A percentile compares a stretch with the other conserved stretches of the same genome.
phyloP scores from a whole-genome alignment of 2,329 filamentous ascomycete species.

The Trichoderma sp. region DNA sequence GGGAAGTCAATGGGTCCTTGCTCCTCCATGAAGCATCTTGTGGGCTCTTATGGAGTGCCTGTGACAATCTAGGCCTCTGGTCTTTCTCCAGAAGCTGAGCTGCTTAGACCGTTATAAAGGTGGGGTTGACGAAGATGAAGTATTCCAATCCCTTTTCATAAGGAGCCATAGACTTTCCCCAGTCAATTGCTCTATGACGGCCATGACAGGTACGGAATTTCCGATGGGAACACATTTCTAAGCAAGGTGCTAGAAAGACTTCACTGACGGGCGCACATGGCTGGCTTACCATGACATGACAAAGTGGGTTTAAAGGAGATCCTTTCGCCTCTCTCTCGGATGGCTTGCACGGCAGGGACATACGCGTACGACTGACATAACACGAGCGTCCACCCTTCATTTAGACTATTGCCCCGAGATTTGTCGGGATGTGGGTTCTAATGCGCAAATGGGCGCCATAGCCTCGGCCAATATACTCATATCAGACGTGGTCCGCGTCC shows the following conservation, averaged over 20 bases:
- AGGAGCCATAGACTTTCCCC: neutral
- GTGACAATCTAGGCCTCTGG: neutral
- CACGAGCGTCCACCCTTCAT: neutral
- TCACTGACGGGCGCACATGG: neutral
- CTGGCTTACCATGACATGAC: neutral
- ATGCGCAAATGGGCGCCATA: neutral
- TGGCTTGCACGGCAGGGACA: neutral
- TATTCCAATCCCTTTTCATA: neutral
- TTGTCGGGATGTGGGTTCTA: slow-evolving; percentile 1
- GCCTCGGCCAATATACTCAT: neutral
- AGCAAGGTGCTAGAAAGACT: neutral
- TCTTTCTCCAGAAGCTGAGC: neutral
- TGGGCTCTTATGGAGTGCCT: neutral
- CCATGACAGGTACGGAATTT: neutral
- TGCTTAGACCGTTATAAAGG: neutral
- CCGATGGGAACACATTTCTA: neutral
- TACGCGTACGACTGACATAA: slow-evolving; percentile 12
- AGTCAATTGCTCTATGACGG: neutral
- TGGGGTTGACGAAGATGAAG: neutral
- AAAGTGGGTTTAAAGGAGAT: neutral
- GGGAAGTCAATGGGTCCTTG: neutral
- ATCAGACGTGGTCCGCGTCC: neutral
- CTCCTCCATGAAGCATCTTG: neutral
- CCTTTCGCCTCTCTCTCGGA: neutral
- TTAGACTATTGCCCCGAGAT: neutral